Evolutionary conservation across 2,329 filamentous ascomycete species (phyloP).

Genomic region (Botryotinia calthae): DNA sequence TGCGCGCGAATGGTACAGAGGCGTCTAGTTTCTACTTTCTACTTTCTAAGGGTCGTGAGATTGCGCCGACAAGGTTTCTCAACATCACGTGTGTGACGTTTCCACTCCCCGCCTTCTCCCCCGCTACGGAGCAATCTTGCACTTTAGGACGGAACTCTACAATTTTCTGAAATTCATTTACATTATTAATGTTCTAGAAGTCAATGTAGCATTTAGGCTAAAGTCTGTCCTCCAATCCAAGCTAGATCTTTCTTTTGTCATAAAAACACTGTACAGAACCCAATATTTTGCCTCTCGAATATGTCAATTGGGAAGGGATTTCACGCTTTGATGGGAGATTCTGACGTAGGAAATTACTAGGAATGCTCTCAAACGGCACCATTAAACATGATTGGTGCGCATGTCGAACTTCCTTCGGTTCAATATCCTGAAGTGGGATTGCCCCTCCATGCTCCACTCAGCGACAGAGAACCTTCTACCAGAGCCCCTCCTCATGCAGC

Average conservation of each 20-base stretch:
- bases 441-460: slow-evolving; percentile 16
- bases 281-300: background rate
- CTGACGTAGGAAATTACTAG: background rate
- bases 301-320: background rate
- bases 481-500: slow-evolving; percentile 16
- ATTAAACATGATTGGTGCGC: slow-evolving; percentile 28
- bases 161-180: background rate
- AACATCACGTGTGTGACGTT: background rate
- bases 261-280: background rate
- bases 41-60: slow-evolving; percentile 1
- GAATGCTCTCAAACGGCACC: background rate
- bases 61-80: background rate
- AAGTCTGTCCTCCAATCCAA: background rate
- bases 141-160: background rate
- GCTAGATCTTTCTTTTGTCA: background rate
- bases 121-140: background rate
- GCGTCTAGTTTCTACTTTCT: background rate
- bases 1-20: slow-evolving; percentile 10
- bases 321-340: background rate
- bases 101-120: background rate
- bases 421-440: slow-evolving; percentile 26
- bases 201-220: background rate
- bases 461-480: slow-evolving; percentile 8
- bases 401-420: slow-evolving; percentile 17
- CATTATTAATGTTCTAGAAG: background rate